Percentiles rank a stretch among this genome's conserved stretches.
phyloP scores from a whole-genome alignment of 164 flowering plant species.

The Vitis rotundifolia region DNA sequence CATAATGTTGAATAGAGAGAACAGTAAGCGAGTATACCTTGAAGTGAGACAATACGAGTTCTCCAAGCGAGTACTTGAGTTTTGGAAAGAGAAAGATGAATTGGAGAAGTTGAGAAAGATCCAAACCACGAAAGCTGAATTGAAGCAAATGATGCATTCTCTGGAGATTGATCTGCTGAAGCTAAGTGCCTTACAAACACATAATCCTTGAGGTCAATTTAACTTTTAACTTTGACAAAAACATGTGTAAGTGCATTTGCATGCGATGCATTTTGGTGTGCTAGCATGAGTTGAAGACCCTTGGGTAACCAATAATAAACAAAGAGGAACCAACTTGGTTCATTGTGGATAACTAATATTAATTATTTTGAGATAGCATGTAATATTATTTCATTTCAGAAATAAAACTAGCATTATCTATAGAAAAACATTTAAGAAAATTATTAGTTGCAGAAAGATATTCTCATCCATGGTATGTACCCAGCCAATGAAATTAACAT shows the following conservation, averaged over 20 bases:
- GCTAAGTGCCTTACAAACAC: constrained; percentile 41
- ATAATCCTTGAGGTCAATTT: not conserved
- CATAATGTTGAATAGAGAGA: not conserved
- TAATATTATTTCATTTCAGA: too few relatives aligned
- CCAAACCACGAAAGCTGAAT: constrained; percentile 58
- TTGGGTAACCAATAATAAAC: too few relatives aligned
- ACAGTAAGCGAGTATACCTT: constrained; percentile 43
- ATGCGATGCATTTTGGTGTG: too few relatives aligned
- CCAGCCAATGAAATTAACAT: too few relatives aligned
- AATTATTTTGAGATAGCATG: too few relatives aligned
- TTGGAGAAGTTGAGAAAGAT: constrained; percentile 58
- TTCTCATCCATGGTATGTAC: too few relatives aligned
- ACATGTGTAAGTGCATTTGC: not conserved
- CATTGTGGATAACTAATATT: too few relatives aligned
- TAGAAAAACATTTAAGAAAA: too few relatives aligned
- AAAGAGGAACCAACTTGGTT: not conserved
- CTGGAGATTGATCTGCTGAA: constrained; percentile 40
- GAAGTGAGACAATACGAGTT: constrained; percentile 58
- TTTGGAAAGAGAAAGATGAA: constrained; percentile 53
- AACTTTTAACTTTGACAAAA: not conserved
- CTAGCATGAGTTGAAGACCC: too few relatives aligned
- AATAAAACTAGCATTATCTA: too few relatives aligned
- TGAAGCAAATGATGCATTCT: constrained; percentile 40
- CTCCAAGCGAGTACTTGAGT: constrained; percentile 71
- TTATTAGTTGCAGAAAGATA: too few relatives aligned